Conservation (phyloP, 2,329 filamentous ascomycete species). For the Sarocladium oryzae region DNA sequence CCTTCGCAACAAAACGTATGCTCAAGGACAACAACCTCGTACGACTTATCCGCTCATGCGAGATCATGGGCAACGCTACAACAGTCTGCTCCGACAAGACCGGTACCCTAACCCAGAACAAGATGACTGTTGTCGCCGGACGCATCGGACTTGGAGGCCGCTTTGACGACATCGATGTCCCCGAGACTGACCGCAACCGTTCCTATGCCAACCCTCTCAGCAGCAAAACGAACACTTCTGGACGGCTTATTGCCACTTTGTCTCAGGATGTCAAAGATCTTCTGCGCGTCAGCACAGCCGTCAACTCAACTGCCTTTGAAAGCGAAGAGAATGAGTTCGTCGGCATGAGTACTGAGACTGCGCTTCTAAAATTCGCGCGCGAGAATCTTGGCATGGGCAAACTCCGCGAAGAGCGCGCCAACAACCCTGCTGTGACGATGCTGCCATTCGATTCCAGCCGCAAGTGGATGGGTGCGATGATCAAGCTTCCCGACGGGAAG, state of each 20-base stretch:
- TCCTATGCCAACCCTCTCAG: background rate
- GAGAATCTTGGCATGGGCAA: slow-evolving; percentile 42
- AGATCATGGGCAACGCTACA: slow-evolving; percentile 52
- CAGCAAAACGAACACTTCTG: slow-evolving; percentile 19
- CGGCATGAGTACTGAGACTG: slow-evolving; percentile 50
- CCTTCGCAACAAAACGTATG: slow-evolving; percentile 50
- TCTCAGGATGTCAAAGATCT: slow-evolving; percentile 6
- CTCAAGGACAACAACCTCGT: slow-evolving; percentile 51
- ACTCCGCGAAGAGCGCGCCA: slow-evolving; percentile 36
- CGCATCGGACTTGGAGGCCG: slow-evolving; percentile 31
- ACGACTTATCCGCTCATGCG: slow-evolving; percentile 43
- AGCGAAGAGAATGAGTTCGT: slow-evolving; percentile 40
- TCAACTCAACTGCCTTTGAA: slow-evolving; percentile 54
- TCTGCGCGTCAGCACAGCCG: slow-evolving; percentile 21
- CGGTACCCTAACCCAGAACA: slow-evolving; percentile 51
- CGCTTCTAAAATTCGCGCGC: slow-evolving; percentile 40
- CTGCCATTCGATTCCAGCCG: slow-evolving; percentile 46
- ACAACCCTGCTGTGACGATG: slow-evolving; percentile 37
- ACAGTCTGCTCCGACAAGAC: slow-evolving; percentile 55
- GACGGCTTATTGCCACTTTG: background rate
- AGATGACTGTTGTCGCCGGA: slow-evolving; percentile 48
- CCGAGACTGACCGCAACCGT: background rate
- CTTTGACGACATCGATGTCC: slow-evolving; percentile 18
- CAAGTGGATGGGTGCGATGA: slow-evolving; percentile 49
- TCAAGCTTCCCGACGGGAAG: slow-evolving; percentile 32